A percentile compares a stretch with the other conserved stretches of the same genome.
Conservation (phyloP, 2,329 filamentous ascomycete species). For the Davidsoniella neocaledoniae region DNA sequence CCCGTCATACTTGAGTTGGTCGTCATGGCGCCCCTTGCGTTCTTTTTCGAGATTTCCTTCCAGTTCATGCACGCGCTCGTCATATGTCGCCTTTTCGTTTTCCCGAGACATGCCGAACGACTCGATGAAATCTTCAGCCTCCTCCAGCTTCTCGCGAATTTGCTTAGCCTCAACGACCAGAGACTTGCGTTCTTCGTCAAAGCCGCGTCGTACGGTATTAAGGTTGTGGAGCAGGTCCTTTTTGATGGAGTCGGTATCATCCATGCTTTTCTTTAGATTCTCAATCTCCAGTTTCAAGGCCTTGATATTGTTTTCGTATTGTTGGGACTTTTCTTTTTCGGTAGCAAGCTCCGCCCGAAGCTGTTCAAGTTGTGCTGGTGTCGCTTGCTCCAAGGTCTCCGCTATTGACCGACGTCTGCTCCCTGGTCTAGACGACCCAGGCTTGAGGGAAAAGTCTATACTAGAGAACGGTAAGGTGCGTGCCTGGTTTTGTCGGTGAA, state of each 20-base stretch:
- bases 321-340: conserved; percentile 51
- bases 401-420: conserved; percentile 27
- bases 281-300: conserved; percentile 20
- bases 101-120: conserved; percentile 68
- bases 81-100: conserved; percentile 55
- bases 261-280: conserved; percentile 34
- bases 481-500: conserved; percentile 63
- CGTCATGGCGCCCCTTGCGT: conserved; percentile 38
- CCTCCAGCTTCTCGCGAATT: conserved; percentile 63
- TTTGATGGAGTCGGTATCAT: conserved; percentile 83
- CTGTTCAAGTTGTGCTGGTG: conserved; percentile 19
- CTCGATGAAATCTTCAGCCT: conserved; percentile 84
- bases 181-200: conserved; percentile 66
- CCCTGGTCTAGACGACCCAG: conserved; percentile 24
- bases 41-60: conserved; percentile 54
- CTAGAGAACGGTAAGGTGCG: conserved; percentile 33
- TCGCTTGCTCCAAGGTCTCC: neutral
- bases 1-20: conserved; percentile 39
- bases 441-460: conserved; percentile 11
- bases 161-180: conserved; percentile 66
- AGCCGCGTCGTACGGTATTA: conserved; percentile 79
- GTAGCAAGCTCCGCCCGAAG: conserved; percentile 64
- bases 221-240: conserved; percentile 89
- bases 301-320: conserved; percentile 53
- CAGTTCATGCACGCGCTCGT: conserved; percentile 50